Evolutionary conservation across 352 stramenopile species (phyloP).

Genomic region (Globisporangium perplexum): DNA sequence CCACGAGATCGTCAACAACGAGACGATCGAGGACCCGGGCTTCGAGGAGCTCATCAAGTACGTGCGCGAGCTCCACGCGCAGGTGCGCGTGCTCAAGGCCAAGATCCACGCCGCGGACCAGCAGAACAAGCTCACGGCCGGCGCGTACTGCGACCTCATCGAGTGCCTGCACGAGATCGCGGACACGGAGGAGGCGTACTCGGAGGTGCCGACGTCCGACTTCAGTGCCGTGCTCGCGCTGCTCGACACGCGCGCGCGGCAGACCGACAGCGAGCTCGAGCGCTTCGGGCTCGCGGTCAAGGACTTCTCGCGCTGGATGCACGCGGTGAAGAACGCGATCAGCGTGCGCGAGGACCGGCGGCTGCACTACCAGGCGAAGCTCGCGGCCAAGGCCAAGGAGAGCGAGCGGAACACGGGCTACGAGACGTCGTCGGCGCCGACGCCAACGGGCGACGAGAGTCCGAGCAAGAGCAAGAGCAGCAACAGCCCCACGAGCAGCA

Average conservation of each 20-base stretch:
- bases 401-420: constrained; percentile 19
- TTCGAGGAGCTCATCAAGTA: constrained; percentile 67
- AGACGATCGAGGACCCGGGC: constrained; percentile 59
- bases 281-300: constrained; percentile 57
- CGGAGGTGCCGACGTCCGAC: constrained; percentile 54
- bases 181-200: constrained; percentile 61
- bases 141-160: constrained; percentile 81
- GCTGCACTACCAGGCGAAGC: constrained; percentile 71
- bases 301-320: constrained; percentile 71
- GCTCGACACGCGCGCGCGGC: constrained; percentile 66
- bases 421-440: constrained; percentile 21
- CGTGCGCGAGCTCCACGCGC: constrained; percentile 48
- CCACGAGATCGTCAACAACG: constrained; percentile 28
- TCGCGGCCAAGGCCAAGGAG: constrained; percentile 35
- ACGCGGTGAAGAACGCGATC: constrained; percentile 60
- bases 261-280: constrained; percentile 71
- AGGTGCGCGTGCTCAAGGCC: constrained; percentile 57
- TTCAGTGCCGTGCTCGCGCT: constrained; percentile 57
- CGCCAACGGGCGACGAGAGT: not conserved
- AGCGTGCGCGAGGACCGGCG: constrained; percentile 75
- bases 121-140: constrained; percentile 65
- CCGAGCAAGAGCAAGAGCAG: constrained; percentile 3
- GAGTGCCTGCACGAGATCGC: constrained; percentile 63
- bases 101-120: constrained; percentile 54
- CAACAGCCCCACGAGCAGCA: constrained; percentile 11